phyloP scores from a whole-genome alignment of 805 yeast genomes.

The Dipodascus albidus region DNA sequence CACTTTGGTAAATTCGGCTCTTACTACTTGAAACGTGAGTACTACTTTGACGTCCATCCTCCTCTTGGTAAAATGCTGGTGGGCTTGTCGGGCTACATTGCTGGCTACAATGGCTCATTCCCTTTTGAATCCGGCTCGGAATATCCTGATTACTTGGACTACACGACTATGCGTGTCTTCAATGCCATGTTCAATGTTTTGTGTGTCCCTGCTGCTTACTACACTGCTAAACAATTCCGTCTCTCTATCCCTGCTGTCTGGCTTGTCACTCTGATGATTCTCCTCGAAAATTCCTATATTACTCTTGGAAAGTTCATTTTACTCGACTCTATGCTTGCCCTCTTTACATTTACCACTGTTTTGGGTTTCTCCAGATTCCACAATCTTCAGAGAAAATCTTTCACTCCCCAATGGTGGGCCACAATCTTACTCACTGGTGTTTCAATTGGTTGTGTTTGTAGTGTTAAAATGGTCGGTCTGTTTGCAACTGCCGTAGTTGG shows the following conservation, averaged over 20 bases:
- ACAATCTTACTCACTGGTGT: constrained; percentile 83
- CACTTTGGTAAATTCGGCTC: constrained; percentile 97
- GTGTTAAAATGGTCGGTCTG: constrained; percentile 95
- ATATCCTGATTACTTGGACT: constrained; percentile 72
- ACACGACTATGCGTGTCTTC: constrained; percentile 71
- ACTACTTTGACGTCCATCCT: constrained; percentile 95
- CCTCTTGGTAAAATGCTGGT: constrained; percentile 92
- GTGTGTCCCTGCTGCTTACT: constrained; percentile 81
- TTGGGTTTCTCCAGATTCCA: constrained; percentile 64
- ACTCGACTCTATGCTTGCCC: constrained; percentile 81
- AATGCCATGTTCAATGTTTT: constrained; percentile 75
- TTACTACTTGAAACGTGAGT: constrained; percentile 76
- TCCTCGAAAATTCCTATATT: constrained; percentile 72
- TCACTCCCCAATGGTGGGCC: constrained; percentile 81
- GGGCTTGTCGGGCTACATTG: constrained; percentile 76
- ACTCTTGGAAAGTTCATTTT: constrained; percentile 82
- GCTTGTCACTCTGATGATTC: constrained; percentile 60
- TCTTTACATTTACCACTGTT: constrained; percentile 79
- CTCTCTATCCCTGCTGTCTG: constrained; percentile 62
- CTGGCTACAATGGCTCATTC: constrained; percentile 82
- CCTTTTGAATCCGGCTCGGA: constrained; percentile 72
- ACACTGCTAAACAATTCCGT: constrained; percentile 66
- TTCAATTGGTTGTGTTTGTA: constrained; percentile 77
- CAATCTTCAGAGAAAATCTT: constrained; percentile 45
- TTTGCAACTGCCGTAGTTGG: constrained; percentile 85